phyloP scores from a whole-genome alignment of 306 rosid genomes.

The Macrotyloma uniflorum region DNA sequence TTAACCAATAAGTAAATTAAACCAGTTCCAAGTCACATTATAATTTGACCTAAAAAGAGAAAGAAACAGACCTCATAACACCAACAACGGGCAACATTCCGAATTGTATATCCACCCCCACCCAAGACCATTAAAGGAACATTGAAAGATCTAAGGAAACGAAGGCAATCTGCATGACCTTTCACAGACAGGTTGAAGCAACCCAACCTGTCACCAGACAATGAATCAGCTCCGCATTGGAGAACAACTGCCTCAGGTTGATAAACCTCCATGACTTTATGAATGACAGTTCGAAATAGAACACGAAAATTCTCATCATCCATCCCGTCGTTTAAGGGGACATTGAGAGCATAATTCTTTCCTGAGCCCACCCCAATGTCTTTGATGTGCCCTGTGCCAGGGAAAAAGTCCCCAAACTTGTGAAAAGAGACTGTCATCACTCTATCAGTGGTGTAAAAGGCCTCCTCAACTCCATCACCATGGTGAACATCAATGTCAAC shows the following conservation, averaged over 20 bases:
- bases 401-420: conserved; percentile 91
- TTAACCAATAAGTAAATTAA: conserved; percentile 28
- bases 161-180: conserved; percentile 95
- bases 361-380: conserved; percentile 74
- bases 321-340: conserved; percentile 84
- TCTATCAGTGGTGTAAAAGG: conserved; percentile 93
- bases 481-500: conserved; percentile 91
- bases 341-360: conserved; percentile 81
- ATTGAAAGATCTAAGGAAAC: conserved; percentile 77
- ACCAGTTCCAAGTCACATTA: conserved; percentile 8
- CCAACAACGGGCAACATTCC: conserved; percentile 98
- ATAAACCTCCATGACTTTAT: conserved; percentile 81
- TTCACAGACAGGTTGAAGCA: conserved; percentile 92
- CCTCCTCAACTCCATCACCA: conserved; percentile 98
- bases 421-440: conserved; percentile 94
- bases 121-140: conserved; percentile 91
- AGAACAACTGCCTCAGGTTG: conserved; percentile 92
- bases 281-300: conserved; percentile 73
- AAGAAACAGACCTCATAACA: conserved; percentile 75
- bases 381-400: conserved; percentile 86
- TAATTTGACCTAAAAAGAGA: conserved; percentile 16
- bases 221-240: conserved; percentile 92
- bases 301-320: conserved; percentile 81
- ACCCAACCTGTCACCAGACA: conserved; percentile 87
- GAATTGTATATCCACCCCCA: conserved; percentile 92